Conservation (phyloP, 2,329 filamentous ascomycete genomes). For the Chrysoporthe deuterocubensis region DNA sequence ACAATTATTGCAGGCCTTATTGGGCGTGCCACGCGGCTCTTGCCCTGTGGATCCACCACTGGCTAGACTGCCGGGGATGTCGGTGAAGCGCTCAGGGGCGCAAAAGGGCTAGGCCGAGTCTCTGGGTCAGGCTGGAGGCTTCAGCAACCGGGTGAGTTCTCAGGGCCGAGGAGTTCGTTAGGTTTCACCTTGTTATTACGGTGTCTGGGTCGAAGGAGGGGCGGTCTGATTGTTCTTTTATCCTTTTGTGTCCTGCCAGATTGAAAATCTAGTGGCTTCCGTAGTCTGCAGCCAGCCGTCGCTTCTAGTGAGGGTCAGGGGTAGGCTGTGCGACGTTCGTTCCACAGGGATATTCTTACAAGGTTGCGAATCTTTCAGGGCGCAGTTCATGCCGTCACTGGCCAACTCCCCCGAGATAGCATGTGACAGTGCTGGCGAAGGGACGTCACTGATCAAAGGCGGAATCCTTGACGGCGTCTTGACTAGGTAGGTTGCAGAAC, state of each 20-base stretch:
- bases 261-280: not conserved
- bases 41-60: slow-evolving; percentile 1
- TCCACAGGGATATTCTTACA: not conserved
- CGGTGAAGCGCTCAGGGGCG: not conserved
- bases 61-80: not conserved
- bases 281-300: not conserved
- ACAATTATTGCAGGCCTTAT: slow-evolving; percentile 14
- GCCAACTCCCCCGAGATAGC: not conserved
- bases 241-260: not conserved
- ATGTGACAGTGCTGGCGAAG: not conserved
- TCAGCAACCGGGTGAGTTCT: no score
- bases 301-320: not conserved
- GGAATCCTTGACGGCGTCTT: not conserved
- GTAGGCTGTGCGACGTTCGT: not conserved
- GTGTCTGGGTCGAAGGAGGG: not conserved
- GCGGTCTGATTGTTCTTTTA: not conserved
- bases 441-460: not conserved
- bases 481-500: not conserved
- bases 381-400: not conserved
- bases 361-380: not conserved
- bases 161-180: not conserved
- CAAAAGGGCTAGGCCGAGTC: not conserved
- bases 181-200: not conserved
- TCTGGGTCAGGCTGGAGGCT: not conserved
- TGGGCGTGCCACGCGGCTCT: slow-evolving; percentile 19